Evolutionary conservation across 148 eudicot genomes (phyloP), one percentile per base, ranked within the genome.

Genomic region (Spergularia marina): DNA sequence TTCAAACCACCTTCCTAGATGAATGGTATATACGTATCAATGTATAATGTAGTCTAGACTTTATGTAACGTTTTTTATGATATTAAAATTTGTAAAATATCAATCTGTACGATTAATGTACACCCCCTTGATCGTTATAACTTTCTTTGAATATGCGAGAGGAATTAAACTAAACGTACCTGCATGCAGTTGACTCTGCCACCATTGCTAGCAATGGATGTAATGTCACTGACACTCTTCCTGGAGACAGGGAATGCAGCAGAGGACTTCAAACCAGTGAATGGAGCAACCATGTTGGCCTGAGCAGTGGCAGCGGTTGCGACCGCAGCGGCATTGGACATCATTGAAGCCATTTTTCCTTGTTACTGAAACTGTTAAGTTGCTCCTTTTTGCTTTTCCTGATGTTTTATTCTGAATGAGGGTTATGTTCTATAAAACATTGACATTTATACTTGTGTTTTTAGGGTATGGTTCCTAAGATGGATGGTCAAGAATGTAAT

Each of bases 151-250:
- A 7, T 4, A n/a, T 8, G 59, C n/a, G 59, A 4, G 18, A 15
- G n/a, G n/a, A 55, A 6, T 55, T 16, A 56, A 7, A 56, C 6
- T 16, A 56, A 56, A 56, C 20, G 21, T 57, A 83, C 86, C 82
- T 84, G 74, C 88, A 84, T 87, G 85, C 86, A 87, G 54, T 80
- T 79, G 16, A 87, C 90, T 78, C 77, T 72, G 52, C 88, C 86
- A 70, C 86, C 86, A 34, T 87, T 87, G 83, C 83, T 83, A 23
- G 90, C 74, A 60, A 85, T 78, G 34, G 86, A 76, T 36, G 81
- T 76, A 55, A 82, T 70, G 82, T 79, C 86, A 51, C 14, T 71
- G n/a, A 5, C 7, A 54, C 57, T 34, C 77, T 81, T 85, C 75
- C 56, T 67, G 25, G 81, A 81, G 41, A 68, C 80, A 23, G 90